Conservation (phyloP, 805 yeast genomes). For the Monosporozyma aerobia region DNA sequence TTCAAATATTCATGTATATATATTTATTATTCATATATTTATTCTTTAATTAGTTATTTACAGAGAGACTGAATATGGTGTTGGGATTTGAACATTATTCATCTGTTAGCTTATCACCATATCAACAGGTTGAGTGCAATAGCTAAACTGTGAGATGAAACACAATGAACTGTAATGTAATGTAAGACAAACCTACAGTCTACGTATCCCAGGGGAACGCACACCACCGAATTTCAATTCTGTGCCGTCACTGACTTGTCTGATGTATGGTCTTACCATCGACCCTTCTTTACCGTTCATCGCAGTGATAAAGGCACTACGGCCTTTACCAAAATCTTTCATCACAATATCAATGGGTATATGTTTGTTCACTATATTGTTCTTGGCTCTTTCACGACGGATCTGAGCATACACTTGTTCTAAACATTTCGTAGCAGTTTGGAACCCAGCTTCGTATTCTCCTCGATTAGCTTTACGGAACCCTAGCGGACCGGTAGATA, state of each 20-base stretch:
- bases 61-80: not conserved
- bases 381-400: slow-evolving; percentile 41
- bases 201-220: slow-evolving; percentile 72
- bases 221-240: slow-evolving; percentile 88
- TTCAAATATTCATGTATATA: too few relatives aligned
- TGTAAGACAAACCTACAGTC: slow-evolving; percentile 39
- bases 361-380: not conserved
- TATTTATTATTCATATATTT: too few relatives aligned
- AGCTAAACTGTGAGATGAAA: too few relatives aligned
- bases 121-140: too few relatives aligned
- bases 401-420: slow-evolving; percentile 56
- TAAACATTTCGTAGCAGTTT: slow-evolving; percentile 67
- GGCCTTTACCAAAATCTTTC: slow-evolving; percentile 80
- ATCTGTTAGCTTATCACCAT: too few relatives aligned
- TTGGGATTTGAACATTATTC: too few relatives aligned
- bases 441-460: slow-evolving; percentile 89
- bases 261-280: slow-evolving; percentile 53
- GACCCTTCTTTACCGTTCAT: slow-evolving; percentile 84
- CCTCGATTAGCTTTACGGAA: slow-evolving; percentile 85
- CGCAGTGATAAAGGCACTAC: slow-evolving; percentile 78
- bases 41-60: too few relatives aligned
- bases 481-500: slow-evolving; percentile 81
- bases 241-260: slow-evolving; percentile 70
- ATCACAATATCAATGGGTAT: slow-evolving; percentile 56
- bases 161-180: too few relatives aligned